Conservation (phyloP, 306 rosid species). For the Vigna hirtella region DNA sequence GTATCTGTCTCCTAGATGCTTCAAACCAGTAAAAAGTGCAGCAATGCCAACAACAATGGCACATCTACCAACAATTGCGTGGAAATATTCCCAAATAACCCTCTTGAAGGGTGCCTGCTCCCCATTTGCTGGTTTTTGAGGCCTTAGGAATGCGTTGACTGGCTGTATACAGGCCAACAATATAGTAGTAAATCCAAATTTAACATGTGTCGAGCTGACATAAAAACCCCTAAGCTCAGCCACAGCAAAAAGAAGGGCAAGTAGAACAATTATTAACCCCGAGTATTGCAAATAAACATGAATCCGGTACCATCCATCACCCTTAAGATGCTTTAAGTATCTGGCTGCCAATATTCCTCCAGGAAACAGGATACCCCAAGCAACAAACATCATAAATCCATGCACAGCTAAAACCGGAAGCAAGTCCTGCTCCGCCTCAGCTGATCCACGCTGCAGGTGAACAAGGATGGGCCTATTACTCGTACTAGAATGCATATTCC, state of each 20-base stretch:
- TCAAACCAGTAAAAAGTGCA: constrained; percentile 82
- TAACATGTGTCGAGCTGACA: constrained; percentile 77
- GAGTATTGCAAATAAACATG: constrained; percentile 96
- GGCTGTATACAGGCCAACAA: constrained; percentile 77
- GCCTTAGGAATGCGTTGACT: constrained; percentile 71
- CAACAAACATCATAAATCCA: constrained; percentile 96
- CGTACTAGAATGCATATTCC: constrained; percentile 83
- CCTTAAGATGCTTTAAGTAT: constrained; percentile 89
- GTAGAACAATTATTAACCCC: constrained; percentile 75
- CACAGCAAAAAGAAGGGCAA: constrained; percentile 89
- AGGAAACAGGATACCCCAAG: constrained; percentile 94
- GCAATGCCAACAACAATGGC: constrained; percentile 72
- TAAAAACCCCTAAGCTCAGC: constrained; percentile 90
- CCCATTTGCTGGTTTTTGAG: constrained; percentile 58
- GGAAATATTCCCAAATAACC: constrained; percentile 84
- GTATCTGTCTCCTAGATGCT: constrained; percentile 83
- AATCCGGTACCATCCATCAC: constrained; percentile 89
- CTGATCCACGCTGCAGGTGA: constrained; percentile 80
- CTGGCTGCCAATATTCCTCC: constrained; percentile 88
- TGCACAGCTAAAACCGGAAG: constrained; percentile 91
- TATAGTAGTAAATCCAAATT: constrained; percentile 71
- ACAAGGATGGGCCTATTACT: constrained; percentile 79
- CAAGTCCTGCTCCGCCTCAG: constrained; percentile 93
- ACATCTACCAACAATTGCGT: constrained; percentile 70
- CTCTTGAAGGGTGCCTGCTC: constrained; percentile 58